Evolutionary conservation across 2,329 filamentous ascomycete species (phyloP), one percentile per base, ranked within the genome.

Genomic region (Fusarium proliferatum): DNA sequence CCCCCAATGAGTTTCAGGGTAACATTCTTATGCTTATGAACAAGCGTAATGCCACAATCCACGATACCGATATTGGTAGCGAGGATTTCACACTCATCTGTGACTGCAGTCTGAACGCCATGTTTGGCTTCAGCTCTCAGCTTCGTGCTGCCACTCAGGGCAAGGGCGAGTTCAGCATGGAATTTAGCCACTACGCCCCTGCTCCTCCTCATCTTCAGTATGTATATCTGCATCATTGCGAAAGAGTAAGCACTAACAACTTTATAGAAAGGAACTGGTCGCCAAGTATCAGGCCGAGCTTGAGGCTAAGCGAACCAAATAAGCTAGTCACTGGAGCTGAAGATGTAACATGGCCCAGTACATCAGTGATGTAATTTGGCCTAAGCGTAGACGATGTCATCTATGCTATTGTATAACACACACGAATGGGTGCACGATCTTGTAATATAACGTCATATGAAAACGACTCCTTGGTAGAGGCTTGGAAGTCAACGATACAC

Each of bases 111-210:
- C 84, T 99, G 81, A 97, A 98, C 82, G 91, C 92, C 82, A 99
- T 99, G 96, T 99, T 99, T 82, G 96, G 96, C 72, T 98, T 99
- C 86, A 95, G 92, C 79, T 94, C 92, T 46, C 94, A 97, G 84
- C 85, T 99, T 76, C 90, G 96, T 77, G 96, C 96, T 19, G 94
- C 95, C 28, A 98, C 95, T 5, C 96, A 99, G 86, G 96, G 96
- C 71, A 99, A 99, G 88, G 96, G 96, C 79, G 96, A 99, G 86
- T 99, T 98, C 81, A 93, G 90, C 79, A 98, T 99, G 96, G 96
- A 99, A 85, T 99, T 99, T 80, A 96, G 93, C 83, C 96, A 98
- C 85, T 99, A 99, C 80, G 91, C 93, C 59, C 88, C 94, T 58
- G 94, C 96, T 67, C 93, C 95, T 55, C 90, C 91, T 78, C 95